These are phyloP conservation scores for Porcisia deanei DNA, from an alignment of 208 protist species.

Conservation along the genomic window DNA sequence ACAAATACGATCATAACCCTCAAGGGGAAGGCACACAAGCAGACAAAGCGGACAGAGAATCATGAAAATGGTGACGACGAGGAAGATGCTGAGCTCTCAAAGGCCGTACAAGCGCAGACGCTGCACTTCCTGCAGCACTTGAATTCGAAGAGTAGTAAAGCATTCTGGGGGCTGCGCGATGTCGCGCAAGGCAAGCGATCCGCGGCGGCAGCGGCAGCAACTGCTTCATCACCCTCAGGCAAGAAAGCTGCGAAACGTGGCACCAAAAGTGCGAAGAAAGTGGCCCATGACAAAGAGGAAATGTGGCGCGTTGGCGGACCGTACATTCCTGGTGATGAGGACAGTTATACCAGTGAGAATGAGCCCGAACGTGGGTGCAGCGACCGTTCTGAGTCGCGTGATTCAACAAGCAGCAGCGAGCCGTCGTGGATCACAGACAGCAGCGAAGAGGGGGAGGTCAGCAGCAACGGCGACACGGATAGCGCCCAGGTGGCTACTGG, in stretches of 20 bases:
- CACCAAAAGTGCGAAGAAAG: constrained; percentile 15
- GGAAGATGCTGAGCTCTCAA: constrained; percentile 54
- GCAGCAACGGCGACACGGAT: constrained; percentile 20
- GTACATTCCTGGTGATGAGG: constrained; percentile 8
- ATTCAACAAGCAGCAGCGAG: constrained; percentile 48
- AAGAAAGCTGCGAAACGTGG: not conserved
- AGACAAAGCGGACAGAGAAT: not conserved
- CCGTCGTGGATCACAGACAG: constrained; percentile 56
- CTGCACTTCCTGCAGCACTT: constrained; percentile 58
- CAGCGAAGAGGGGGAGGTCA: constrained; percentile 32
- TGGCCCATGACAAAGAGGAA: constrained; percentile 15
- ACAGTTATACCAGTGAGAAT: not conserved
- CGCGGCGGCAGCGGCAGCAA: constrained; percentile 1
- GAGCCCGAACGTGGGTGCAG: not conserved
- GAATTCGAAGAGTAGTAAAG: constrained; percentile 27
- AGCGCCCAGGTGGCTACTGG: not conserved
- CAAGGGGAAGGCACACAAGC: not conserved
- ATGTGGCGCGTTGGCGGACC: constrained; percentile 29
- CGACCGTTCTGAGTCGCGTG: constrained; percentile 5
- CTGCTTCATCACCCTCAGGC: not conserved
- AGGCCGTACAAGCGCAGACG: constrained; percentile 49
- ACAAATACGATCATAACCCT: not conserved
- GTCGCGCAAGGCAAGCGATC: constrained; percentile 54
- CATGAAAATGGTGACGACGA: constrained; percentile 33
- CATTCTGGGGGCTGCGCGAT: constrained; percentile 66